Evolutionary conservation across 192 early-diverging fungal genomes (phyloP).

Genomic region (Diversispora epigaea): DNA sequence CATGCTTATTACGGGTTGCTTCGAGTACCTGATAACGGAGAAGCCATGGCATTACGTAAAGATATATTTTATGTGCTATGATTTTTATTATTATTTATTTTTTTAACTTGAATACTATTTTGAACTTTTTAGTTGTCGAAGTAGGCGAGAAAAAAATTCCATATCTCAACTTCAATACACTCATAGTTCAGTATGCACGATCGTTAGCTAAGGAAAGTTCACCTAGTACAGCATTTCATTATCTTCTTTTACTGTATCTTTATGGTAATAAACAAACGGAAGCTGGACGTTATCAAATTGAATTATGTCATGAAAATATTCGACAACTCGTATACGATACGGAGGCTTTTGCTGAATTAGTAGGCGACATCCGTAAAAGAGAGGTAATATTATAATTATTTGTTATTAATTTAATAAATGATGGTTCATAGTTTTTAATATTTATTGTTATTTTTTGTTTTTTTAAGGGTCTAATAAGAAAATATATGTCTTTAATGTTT

Average conservation of each 20-base stretch:
- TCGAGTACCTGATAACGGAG: slow-evolving; percentile 59
- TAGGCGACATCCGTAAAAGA: slow-evolving; percentile 3
- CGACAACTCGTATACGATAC: slow-evolving; percentile 29
- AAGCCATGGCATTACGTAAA: slow-evolving; percentile 36
- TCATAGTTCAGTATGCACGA: slow-evolving; percentile 13
- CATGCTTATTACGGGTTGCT: slow-evolving; percentile 80
- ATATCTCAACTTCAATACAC: slow-evolving; percentile 33
- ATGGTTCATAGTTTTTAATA: not conserved
- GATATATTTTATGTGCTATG: slow-evolving; percentile 44
- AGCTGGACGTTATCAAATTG: slow-evolving; percentile 14
- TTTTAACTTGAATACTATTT: slow-evolving; percentile 34
- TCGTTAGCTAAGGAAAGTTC: not conserved
- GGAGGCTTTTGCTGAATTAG: slow-evolving; percentile 2
- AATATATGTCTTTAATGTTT: slow-evolving; percentile 16
- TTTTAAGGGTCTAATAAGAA: slow-evolving; percentile 19
- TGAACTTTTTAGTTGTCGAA: slow-evolving; percentile 28
- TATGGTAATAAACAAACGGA: slow-evolving; percentile 10
- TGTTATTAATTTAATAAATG: not conserved
- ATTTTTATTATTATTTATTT: slow-evolving; percentile 36
- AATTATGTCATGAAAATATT: slow-evolving; percentile 22
- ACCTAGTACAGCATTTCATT: slow-evolving; percentile 1
- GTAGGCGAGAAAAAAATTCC: slow-evolving; percentile 34
- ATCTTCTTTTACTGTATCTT: slow-evolving; percentile 21
- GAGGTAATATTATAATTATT: not conserved
- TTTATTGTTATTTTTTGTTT: not conserved